Percentiles rank a stretch among this genome's conserved stretches.
Conservation (phyloP, 2,329 filamentous ascomycete genomes). For the Macroventuria anomochaeta region DNA sequence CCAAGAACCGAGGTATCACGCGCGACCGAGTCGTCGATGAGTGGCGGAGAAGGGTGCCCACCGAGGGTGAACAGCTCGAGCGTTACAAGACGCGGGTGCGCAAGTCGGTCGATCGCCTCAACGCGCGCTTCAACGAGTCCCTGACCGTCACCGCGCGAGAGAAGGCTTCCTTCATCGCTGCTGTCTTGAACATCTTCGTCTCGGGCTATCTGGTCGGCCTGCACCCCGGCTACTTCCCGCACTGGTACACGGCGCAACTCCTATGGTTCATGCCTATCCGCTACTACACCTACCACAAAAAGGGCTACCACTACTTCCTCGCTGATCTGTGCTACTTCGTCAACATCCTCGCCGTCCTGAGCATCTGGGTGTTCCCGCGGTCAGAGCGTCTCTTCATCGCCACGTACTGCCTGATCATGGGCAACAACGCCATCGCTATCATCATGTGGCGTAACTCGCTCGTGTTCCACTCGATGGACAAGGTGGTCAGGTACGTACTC, state of each 20-base stretch:
- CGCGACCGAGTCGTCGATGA: conserved; percentile 90
- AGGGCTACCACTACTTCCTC: conserved; percentile 89
- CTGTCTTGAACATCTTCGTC: conserved; percentile 96
- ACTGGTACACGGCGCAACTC: conserved; percentile 89
- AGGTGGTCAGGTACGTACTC: conserved; percentile 76
- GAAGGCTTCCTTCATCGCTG: conserved; percentile 95
- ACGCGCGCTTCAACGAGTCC: conserved; percentile 85
- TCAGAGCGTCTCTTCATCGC: conserved; percentile 93
- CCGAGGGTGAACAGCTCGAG: conserved; percentile 89
- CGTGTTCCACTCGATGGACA: conserved; percentile 98
- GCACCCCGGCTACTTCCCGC: conserved; percentile 82
- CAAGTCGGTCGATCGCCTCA: conserved; percentile 84
- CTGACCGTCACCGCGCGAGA: conserved; percentile 87
- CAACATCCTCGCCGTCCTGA: conserved; percentile 82
- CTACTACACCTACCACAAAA: conserved; percentile 86
- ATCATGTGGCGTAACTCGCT: conserved; percentile 99
- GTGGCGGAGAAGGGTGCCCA: conserved; percentile 84
- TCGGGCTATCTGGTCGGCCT: conserved; percentile 92
- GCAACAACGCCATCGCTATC: conserved; percentile 97
- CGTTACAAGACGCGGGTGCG: conserved; percentile 90
- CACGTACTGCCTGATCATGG: conserved; percentile 89
- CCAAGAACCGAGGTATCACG: conserved; percentile 79
- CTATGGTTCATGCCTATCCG: conserved; percentile 97
- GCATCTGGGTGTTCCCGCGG: conserved; percentile 86
- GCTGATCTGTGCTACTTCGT: conserved; percentile 98